A percentile compares a stretch with the other conserved stretches of the same genome.
phyloP scores from a whole-genome alignment of 1,284 basidiomycete genomes.

The Vanrija pseudolonga region DNA sequence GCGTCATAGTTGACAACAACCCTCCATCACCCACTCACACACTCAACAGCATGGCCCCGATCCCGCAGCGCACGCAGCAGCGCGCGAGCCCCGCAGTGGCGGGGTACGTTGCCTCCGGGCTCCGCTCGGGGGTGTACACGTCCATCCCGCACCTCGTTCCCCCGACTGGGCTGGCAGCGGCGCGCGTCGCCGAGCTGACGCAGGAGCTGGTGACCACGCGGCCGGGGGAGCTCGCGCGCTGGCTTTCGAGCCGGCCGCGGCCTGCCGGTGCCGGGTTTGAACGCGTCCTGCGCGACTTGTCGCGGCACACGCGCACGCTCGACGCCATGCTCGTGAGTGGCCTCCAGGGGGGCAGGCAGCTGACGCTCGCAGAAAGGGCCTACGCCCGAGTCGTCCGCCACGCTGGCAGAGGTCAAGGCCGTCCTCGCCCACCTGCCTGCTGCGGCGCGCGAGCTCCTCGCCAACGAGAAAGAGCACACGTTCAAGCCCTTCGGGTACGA shows the following conservation, averaged over 20 bases:
- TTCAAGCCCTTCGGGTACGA: slow-evolving; percentile 26
- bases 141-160: neutral
- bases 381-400: too few species aligned
- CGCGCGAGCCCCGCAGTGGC: neutral
- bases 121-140: neutral
- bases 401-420: neutral
- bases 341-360: neutral
- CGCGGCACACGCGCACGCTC: neutral
- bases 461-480: slow-evolving; percentile 10
- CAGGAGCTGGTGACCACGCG: neutral
- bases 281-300: neutral
- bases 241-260: neutral
- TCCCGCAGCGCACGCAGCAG: too few species aligned
- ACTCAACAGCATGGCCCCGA: too few species aligned
- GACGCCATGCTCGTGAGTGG: neutral
- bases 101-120: slow-evolving; percentile 13
- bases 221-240: too few species aligned
- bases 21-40: too few species aligned
- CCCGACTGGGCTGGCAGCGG: neutral
- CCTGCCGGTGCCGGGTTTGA: neutral
- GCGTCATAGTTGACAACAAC: too few species aligned
- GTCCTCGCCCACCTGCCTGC: neutral
- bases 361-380: neutral
- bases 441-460: neutral
- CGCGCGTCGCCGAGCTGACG: neutral